These are phyloP conservation scores for Acaromyces ingoldii DNA, from an alignment of 1,284 basidiomycete genomes.

Conservation along the genomic window DNA sequence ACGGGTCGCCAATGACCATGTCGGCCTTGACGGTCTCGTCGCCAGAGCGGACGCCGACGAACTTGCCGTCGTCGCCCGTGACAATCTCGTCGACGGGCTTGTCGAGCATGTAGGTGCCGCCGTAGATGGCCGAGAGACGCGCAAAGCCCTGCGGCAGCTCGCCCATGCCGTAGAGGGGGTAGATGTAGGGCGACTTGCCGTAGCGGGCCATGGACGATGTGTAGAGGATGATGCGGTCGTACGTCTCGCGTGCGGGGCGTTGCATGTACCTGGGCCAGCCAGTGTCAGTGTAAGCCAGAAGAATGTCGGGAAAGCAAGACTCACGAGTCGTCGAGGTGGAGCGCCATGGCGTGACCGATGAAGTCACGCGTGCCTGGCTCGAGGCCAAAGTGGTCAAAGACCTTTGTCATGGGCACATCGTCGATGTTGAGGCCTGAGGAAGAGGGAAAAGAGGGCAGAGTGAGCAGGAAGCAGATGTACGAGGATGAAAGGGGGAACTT, in stretches of 20 bases:
- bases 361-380: conserved; percentile 98
- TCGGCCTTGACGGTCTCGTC: conserved; percentile 94
- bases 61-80: conserved; percentile 76
- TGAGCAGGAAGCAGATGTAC: not conserved
- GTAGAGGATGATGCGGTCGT: conserved; percentile 94
- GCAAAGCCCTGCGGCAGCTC: conserved; percentile 99
- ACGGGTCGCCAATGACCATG: conserved; percentile 95
- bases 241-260: conserved; percentile 81
- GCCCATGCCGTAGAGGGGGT: conserved; percentile 96
- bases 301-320: conserved; percentile 5
- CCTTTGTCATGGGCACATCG: conserved; percentile 43
- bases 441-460: not conserved
- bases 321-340: conserved; percentile 88
- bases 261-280: conserved; percentile 65
- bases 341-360: conserved; percentile 98
- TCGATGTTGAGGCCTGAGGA: conserved; percentile 38
- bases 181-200: conserved; percentile 99
- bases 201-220: conserved; percentile 98
- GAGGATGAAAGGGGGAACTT: no score
- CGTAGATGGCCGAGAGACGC: conserved; percentile 90
- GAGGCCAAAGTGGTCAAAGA: conserved; percentile 95
- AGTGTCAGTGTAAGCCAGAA: conserved; percentile 1
- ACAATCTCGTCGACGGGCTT: conserved; percentile 90
- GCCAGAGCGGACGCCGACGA: conserved; percentile 83
- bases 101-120: conserved; percentile 99